These are phyloP conservation scores for Phalaenopsis equestris DNA, from an alignment of 106 monocot species.

Conservation along the genomic window DNA sequence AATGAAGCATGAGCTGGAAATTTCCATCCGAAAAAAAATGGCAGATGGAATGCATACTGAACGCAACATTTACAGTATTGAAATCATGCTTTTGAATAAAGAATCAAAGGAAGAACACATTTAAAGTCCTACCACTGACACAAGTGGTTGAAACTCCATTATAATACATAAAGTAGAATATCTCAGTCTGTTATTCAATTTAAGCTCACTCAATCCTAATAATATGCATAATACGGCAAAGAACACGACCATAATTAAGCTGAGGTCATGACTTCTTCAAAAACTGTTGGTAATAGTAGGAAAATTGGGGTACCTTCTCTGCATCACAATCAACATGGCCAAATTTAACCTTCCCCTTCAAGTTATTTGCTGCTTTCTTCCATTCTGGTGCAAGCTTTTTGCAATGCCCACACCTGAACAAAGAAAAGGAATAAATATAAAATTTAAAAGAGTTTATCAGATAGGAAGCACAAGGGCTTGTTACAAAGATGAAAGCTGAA, in stretches of 20 bases:
- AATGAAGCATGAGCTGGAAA: neutral
- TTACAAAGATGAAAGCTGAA: neutral
- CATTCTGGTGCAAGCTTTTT: slow-evolving; percentile 98
- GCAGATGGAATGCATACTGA: neutral
- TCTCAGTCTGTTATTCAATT: neutral
- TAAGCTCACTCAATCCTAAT: neutral
- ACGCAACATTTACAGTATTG: neutral
- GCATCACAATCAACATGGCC: slow-evolving; percentile 98
- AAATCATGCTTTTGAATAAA: neutral
- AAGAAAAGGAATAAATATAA: slow-evolving; percentile 1
- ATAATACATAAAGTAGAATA: neutral
- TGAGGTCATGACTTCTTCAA: neutral
- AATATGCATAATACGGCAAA: neutral
- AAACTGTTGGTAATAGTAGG: neutral
- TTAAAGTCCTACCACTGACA: neutral
- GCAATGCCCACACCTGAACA: slow-evolving; percentile 95
- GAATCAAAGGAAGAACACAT: neutral
- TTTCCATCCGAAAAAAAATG: neutral
- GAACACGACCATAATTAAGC: neutral
- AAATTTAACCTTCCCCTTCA: slow-evolving; percentile 92
- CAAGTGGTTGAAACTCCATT: neutral
- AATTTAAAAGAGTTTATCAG: neutral
- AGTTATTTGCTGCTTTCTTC: slow-evolving; percentile 88
- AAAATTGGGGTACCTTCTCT: slow-evolving; percentile 52
- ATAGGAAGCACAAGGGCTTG: neutral